Conservation (phyloP, 2,329 filamentous ascomycete species). For the Bipolaris gigantea region DNA sequence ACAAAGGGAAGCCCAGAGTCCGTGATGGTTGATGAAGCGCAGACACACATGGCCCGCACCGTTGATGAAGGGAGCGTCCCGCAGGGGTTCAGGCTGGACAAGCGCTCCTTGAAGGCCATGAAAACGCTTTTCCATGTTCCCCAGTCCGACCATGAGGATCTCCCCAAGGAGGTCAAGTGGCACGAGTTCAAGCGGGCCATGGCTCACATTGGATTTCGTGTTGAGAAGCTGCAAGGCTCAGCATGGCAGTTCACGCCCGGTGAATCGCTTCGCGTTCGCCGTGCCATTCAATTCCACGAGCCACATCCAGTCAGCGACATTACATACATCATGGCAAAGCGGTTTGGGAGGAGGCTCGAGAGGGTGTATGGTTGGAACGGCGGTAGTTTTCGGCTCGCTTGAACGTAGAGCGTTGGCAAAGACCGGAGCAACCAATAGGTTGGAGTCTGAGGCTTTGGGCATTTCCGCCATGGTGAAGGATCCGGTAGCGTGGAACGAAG, state of each 20-base stretch:
- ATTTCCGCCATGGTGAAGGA: neutral
- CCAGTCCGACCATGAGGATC: slow-evolving; percentile 20
- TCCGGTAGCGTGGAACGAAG: neutral
- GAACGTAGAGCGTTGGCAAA: neutral
- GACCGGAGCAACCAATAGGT: neutral
- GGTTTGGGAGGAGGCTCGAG: slow-evolving; percentile 52
- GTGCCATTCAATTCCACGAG: slow-evolving; percentile 63
- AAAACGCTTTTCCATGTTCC: neutral
- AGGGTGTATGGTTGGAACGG: slow-evolving; percentile 3
- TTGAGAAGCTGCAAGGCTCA: slow-evolving; percentile 62
- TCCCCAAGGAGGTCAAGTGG: slow-evolving; percentile 56
- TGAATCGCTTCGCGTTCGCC: slow-evolving; percentile 43
- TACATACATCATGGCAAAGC: slow-evolving; percentile 50
- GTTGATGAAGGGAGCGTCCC: neutral
- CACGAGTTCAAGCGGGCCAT: slow-evolving; percentile 58
- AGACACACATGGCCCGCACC: neutral
- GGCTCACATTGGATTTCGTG: slow-evolving; percentile 53
- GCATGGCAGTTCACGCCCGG: slow-evolving; percentile 58
- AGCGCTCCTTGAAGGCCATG: neutral
- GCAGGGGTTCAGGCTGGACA: neutral
- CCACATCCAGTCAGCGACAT: slow-evolving; percentile 60
- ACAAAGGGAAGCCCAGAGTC: neutral
- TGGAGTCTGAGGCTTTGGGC: too few species aligned
- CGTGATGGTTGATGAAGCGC: neutral
- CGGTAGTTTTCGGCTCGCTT: neutral